These are phyloP conservation scores for Penicillium sp. DNA, from an alignment of 2,329 filamentous ascomycete species.

Conservation along the genomic window DNA sequence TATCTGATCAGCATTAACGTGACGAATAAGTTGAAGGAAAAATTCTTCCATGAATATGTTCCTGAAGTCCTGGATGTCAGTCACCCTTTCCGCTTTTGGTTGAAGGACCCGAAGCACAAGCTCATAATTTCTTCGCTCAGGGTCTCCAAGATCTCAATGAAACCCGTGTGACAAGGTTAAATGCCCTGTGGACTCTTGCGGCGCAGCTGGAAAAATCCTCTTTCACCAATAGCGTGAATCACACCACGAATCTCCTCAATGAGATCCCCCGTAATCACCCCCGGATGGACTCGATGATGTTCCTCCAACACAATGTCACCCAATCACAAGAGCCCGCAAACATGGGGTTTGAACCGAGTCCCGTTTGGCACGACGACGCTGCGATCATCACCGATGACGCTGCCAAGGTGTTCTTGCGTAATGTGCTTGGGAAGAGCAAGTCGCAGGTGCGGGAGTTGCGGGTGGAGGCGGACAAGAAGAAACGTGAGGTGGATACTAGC, in stretches of 20 bases:
- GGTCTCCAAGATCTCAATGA: slow-evolving; percentile 88
- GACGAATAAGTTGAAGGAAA: slow-evolving; percentile 95
- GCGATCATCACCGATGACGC: slow-evolving; percentile 80
- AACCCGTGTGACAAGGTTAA: slow-evolving; percentile 78
- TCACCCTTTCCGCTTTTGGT: background rate
- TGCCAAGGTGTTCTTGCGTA: slow-evolving; percentile 86
- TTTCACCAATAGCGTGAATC: slow-evolving; percentile 67
- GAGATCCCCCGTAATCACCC: slow-evolving; percentile 89
- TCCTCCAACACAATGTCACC: slow-evolving; percentile 83
- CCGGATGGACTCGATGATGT: slow-evolving; percentile 94
- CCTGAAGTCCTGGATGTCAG: slow-evolving; percentile 86
- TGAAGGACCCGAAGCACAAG: background rate
- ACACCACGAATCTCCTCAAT: slow-evolving; percentile 68
- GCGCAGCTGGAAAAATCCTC: slow-evolving; percentile 76
- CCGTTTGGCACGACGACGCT: slow-evolving; percentile 94
- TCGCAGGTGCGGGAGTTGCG: slow-evolving; percentile 74
- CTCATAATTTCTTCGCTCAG: slow-evolving; percentile 25
- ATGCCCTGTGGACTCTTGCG: slow-evolving; percentile 79
- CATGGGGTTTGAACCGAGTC: slow-evolving; percentile 86
- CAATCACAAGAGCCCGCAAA: slow-evolving; percentile 80
- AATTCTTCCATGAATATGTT: slow-evolving; percentile 95
- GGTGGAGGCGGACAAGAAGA: slow-evolving; percentile 79
- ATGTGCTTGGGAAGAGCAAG: slow-evolving; percentile 89
- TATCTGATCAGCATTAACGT: slow-evolving; percentile 95
- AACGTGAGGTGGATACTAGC: slow-evolving; percentile 75